Conservation (phyloP, 2,329 filamentous ascomycete genomes). For the Dichotomopilus funicola region DNA sequence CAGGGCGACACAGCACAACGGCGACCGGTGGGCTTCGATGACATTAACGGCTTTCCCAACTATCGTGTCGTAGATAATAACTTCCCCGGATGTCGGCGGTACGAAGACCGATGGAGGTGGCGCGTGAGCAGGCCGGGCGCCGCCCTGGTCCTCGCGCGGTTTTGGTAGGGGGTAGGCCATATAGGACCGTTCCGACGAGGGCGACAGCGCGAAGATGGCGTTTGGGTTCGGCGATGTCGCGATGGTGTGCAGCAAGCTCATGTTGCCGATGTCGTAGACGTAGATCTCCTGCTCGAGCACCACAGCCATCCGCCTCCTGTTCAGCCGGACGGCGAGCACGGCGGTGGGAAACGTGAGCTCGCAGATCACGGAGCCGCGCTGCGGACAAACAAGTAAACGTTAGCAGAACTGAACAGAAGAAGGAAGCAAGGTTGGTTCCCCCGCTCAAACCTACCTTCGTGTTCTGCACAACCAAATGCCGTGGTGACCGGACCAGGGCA, state of each 20-base stretch:
- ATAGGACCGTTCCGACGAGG: constrained; percentile 92
- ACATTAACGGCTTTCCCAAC: constrained; percentile 91
- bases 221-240: constrained; percentile 88
- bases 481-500: constrained; percentile 83
- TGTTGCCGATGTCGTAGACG: constrained; percentile 97
- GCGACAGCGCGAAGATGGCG: constrained; percentile 86
- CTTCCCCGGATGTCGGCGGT: constrained; percentile 80
- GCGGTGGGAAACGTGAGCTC: constrained; percentile 98
- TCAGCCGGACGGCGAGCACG: constrained; percentile 86
- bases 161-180: constrained; percentile 88
- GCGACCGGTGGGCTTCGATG: constrained; percentile 88
- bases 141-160: constrained; percentile 53
- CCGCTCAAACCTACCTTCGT: constrained; percentile 63
- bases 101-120: constrained; percentile 74
- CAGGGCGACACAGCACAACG: constrained; percentile 80
- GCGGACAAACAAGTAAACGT: not conserved
- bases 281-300: constrained; percentile 95
- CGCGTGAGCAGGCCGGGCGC: constrained; percentile 67
- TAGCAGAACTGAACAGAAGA: not conserved
- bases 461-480: constrained; percentile 92
- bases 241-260: constrained; percentile 90
- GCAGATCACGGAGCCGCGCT: constrained; percentile 80
- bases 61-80: constrained; percentile 85
- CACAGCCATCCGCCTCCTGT: constrained; percentile 88
- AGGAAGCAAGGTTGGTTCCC: not conserved